Percentiles rank a stretch among this genome's conserved stretches.
These are phyloP conservation scores for Inosperma sp. DNA, from an alignment of 768 basidiomycete genomes.

Conservation along the genomic window DNA sequence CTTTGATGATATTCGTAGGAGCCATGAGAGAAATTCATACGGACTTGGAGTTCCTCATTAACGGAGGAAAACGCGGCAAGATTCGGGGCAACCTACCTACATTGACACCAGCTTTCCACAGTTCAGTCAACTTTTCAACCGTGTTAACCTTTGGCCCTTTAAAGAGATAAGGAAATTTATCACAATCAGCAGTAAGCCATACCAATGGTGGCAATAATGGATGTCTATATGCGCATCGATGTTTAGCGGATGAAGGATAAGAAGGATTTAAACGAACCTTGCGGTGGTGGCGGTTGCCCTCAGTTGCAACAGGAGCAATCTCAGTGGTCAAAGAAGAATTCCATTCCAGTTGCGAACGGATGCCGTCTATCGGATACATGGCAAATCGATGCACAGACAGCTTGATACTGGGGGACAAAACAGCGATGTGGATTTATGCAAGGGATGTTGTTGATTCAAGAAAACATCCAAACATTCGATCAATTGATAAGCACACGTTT, in stretches of 20 bases:
- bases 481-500: no score
- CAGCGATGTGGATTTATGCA: conserved; percentile 20
- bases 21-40: conserved; percentile 99
- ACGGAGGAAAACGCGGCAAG: neutral
- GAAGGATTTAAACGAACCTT: conserved; percentile 53
- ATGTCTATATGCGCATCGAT: conserved; percentile 53
- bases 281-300: conserved; percentile 81
- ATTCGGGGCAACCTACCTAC: conserved; percentile 66
- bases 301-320: conserved; percentile 63
- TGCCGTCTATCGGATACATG: conserved; percentile 56
- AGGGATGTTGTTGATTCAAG: no score
- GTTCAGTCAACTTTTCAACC: conserved; percentile 79
- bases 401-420: neutral
- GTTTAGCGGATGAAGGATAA: conserved; percentile 8
- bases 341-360: conserved; percentile 90
- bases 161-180: conserved; percentile 9
- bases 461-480: no score
- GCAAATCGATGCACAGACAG: conserved; percentile 15
- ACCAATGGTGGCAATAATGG: conserved; percentile 99
- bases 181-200: conserved; percentile 10
- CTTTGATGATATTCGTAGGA: conserved; percentile 98
- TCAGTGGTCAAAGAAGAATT: conserved; percentile 75
- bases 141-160: conserved; percentile 92
- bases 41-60: conserved; percentile 50
- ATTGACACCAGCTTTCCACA: conserved; percentile 92